Evolutionary conservation across 2,329 filamentous ascomycete species (phyloP).

Genomic region (Talaromyces verruculosus): DNA sequence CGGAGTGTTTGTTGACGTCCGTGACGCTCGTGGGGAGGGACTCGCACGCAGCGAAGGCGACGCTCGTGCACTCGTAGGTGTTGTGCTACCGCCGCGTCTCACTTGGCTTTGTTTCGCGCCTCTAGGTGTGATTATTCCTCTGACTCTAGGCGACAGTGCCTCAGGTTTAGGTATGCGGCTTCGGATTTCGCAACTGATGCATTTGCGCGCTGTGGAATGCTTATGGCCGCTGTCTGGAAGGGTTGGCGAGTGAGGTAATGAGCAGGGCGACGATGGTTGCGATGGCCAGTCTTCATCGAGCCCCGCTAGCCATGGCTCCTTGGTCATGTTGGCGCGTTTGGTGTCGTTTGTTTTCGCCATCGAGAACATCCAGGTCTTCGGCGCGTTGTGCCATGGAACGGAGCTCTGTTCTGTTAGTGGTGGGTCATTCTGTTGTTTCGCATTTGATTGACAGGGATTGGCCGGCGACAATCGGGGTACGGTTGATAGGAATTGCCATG

Average conservation of each 20-base stretch:
- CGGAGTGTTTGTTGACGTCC: slow-evolving; percentile 12
- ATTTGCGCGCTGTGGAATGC: slow-evolving; percentile 21
- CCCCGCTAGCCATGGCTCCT: slow-evolving; percentile 46
- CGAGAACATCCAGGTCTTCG: slow-evolving; percentile 1
- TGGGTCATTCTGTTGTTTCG: slow-evolving; percentile 19
- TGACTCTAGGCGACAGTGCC: slow-evolving; percentile 7
- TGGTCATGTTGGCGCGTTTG: slow-evolving; percentile 21
- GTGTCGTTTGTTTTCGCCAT: slow-evolving; percentile 19
- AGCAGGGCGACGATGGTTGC: slow-evolving; percentile 37
- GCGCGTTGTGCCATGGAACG: slow-evolving; percentile 20
- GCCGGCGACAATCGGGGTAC: not conserved
- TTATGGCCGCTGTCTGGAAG: slow-evolving; percentile 8
- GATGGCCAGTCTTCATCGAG: slow-evolving; percentile 46
- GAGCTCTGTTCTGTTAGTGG: slow-evolving; percentile 13
- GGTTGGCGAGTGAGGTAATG: slow-evolving; percentile 18
- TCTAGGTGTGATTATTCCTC: slow-evolving; percentile 17
- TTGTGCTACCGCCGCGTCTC: slow-evolving; percentile 19
- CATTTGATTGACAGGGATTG: not conserved
- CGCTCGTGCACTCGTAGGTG: slow-evolving; percentile 37
- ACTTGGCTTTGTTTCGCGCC: slow-evolving; percentile 15
- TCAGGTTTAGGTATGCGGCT: slow-evolving; percentile 24
- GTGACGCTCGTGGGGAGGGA: slow-evolving; percentile 16
- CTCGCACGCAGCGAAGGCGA: slow-evolving; percentile 35
- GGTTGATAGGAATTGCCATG: not conserved
- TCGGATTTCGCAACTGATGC: slow-evolving; percentile 20